Evolutionary conservation across 1,139 yeast genomes (phyloP).

Genomic region (Eremothecium gossypii): DNA sequence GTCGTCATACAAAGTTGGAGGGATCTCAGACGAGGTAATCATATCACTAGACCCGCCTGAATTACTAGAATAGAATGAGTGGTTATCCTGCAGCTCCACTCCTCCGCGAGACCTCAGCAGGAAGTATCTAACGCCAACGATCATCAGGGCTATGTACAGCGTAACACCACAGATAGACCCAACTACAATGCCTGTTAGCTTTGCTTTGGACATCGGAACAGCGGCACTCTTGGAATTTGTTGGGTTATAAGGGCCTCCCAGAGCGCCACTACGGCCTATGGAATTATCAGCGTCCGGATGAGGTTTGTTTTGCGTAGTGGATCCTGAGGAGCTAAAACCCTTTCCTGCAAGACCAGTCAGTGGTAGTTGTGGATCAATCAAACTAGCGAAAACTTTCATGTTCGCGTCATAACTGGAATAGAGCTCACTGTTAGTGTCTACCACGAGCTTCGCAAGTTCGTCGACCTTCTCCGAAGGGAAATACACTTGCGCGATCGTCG

Average conservation of each 20-base stretch:
- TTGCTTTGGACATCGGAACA: conserved; percentile 15
- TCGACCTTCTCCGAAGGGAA: conserved; percentile 46
- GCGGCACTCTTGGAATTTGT: neutral
- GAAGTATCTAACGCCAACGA: neutral
- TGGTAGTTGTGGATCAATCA: conserved; percentile 59
- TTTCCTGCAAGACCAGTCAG: conserved; percentile 36
- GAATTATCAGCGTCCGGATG: conserved; percentile 7
- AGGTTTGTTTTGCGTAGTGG: conserved; percentile 11
- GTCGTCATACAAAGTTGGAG: conserved; percentile 6
- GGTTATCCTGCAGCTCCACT: neutral
- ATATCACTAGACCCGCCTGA: conserved; percentile 13
- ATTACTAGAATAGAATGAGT: conserved; percentile 18
- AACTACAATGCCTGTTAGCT: conserved; percentile 49
- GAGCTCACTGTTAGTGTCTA: conserved; percentile 38
- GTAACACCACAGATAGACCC: conserved; percentile 65
- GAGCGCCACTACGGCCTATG: conserved; percentile 39
- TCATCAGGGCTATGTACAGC: conserved; percentile 44
- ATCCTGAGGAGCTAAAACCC: conserved; percentile 16
- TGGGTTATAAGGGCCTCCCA: conserved; percentile 5
- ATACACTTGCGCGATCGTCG: conserved; percentile 70
- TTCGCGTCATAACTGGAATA: conserved; percentile 44
- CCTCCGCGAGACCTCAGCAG: neutral
- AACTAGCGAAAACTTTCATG: conserved; percentile 39
- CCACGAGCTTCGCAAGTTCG: conserved; percentile 38
- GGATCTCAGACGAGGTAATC: neutral